phyloP scores from a whole-genome alignment of 805 yeast species.

The Candida odintsovae region DNA sequence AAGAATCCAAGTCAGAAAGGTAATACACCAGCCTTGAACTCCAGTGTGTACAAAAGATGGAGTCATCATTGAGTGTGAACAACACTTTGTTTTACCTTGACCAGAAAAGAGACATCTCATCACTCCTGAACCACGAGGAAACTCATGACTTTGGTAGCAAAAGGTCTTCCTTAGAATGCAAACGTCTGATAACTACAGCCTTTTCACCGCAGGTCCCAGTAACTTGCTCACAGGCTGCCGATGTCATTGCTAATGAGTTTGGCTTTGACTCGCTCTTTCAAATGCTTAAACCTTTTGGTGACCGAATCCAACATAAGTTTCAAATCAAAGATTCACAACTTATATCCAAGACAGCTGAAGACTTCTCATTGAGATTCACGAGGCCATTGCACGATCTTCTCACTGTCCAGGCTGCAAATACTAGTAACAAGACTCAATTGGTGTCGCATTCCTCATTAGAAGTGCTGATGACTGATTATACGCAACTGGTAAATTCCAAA shows the following conservation, averaged over 20 bases:
- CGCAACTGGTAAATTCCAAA: slow-evolving; percentile 23
- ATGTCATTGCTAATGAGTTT: slow-evolving; percentile 34
- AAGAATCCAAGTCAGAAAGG: neutral
- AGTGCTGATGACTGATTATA: slow-evolving; percentile 28
- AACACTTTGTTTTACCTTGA: slow-evolving; percentile 16
- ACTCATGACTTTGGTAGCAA: slow-evolving; percentile 7
- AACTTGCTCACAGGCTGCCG: slow-evolving; percentile 41
- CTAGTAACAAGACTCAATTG: slow-evolving; percentile 23
- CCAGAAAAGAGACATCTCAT: slow-evolving; percentile 12
- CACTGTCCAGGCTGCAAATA: slow-evolving; percentile 21
- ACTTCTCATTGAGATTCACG: slow-evolving; percentile 52
- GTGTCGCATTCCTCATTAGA: slow-evolving; percentile 32
- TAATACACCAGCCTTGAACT: neutral
- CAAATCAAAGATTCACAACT: slow-evolving; percentile 48
- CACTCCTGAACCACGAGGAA: slow-evolving; percentile 9
- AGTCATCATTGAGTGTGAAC: slow-evolving; percentile 9
- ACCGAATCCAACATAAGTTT: slow-evolving; percentile 40
- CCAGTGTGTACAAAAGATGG: slow-evolving; percentile 7
- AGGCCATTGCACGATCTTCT: slow-evolving; percentile 32
- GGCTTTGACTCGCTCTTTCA: slow-evolving; percentile 41
- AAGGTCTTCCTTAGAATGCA: slow-evolving; percentile 22
- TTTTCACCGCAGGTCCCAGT: slow-evolving; percentile 50
- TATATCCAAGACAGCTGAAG: slow-evolving; percentile 41
- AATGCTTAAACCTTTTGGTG: slow-evolving; percentile 51
- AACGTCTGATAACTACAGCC: slow-evolving; percentile 29